phyloP scores from a whole-genome alignment of 2,329 filamentous ascomycete species.

The Zymoseptoria tritici region DNA sequence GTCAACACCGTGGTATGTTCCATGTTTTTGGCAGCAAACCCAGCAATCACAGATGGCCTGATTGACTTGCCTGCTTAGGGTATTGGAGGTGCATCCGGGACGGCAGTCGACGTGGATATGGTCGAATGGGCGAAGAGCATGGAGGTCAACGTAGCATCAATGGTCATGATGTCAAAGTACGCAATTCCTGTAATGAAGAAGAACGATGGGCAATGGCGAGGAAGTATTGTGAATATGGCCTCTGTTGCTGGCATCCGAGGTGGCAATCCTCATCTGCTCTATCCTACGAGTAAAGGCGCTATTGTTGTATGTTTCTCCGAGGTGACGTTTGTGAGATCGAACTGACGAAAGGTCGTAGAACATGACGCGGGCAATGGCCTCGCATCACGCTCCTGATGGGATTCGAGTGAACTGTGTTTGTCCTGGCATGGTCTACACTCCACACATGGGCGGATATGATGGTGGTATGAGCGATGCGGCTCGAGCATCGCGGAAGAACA shows the following conservation, averaged over 20 bases:
- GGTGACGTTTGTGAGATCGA: background rate
- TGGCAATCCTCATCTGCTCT: conserved; percentile 47
- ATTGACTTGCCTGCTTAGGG: conserved; percentile 32
- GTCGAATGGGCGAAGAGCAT: conserved; percentile 50
- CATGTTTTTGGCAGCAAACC: no score
- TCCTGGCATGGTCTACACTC: conserved; percentile 49
- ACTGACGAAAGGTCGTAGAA: conserved; percentile 28
- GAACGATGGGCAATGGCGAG: conserved; percentile 43
- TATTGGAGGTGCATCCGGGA: conserved; percentile 51
- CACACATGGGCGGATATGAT: conserved; percentile 44
- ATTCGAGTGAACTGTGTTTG: conserved; percentile 52
- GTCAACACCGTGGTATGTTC: conserved; percentile 52
- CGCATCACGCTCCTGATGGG: conserved; percentile 44
- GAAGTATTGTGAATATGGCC: conserved; percentile 56
- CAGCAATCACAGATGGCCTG: background rate
- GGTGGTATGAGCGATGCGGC: conserved; percentile 45
- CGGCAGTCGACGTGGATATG: conserved; percentile 55
- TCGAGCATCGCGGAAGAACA: conserved; percentile 41
- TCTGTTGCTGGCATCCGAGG: conserved; percentile 52
- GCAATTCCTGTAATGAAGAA: conserved; percentile 53
- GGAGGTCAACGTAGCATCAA: conserved; percentile 56
- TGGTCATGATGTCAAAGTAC: conserved; percentile 52
- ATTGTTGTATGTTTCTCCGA: conserved; percentile 33
- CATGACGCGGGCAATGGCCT: conserved; percentile 51
- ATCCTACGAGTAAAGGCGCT: conserved; percentile 48